Evolutionary conservation across 495 filamentous ascomycete genomes (phyloP), one percentile per base, ranked within the genome.

Genomic region (Gamarada debralockiae): DNA sequence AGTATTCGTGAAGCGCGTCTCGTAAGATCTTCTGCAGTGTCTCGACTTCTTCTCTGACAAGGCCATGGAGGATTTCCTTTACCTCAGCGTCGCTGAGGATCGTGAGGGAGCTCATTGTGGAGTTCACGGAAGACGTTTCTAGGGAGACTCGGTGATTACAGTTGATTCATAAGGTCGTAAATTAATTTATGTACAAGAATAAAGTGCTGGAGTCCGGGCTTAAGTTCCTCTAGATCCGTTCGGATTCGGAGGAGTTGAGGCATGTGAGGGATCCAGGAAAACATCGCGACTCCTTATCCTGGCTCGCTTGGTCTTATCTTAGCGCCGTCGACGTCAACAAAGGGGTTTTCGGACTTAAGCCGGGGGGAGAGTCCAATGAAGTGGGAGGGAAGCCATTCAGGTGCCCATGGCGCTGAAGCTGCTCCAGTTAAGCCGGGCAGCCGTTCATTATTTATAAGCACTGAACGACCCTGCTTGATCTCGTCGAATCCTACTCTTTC

Each of bases 1-100:
- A 91, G 64, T 93, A 95, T 56, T 90, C 85, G 53, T 91, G 86
- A 7, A 96, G 80, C 2, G 89, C 85, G 49, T 82, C 72, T 38
- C 77, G 76, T n/a, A 96, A 77, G n/a, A 77, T 75, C 23, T 71
- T 57, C 45, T 87, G 81, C 21, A 96, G 75, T 0, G 66, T 64
- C n/a, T 78, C 62, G 44, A 91, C 77, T 55, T 96, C 89, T 18
- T 84, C 79, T 25, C 69, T 68, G 20, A 71, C 83, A n/a, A 96
- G 75, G 42, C 77, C 82, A 48, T 84, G 77, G n/a, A 96, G 81
- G 20, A 95, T 69, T 1, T 66, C 58, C 55, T 74, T 77, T 50
- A 96, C 84, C 59, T 91, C 80, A 29, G 79, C 67, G 59, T 87
- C 83, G 25, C 83, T 79, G 27, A 96, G 83, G 31, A 96, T 72